Conservation (phyloP, 2,329 filamentous ascomycete species). For the Trichoderma sp. region DNA sequence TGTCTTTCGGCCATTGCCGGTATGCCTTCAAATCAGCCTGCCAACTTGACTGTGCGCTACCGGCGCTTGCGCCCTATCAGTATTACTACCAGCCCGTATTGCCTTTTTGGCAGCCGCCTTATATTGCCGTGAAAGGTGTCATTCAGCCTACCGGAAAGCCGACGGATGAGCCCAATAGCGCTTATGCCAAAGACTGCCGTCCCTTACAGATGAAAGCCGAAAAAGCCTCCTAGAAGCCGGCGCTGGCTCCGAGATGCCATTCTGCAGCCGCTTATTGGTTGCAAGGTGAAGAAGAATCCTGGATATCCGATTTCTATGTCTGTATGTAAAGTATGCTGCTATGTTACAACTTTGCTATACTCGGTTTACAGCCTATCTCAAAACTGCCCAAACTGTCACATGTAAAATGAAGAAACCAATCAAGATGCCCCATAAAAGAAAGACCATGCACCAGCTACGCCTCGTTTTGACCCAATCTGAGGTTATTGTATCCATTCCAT, state of each 20-base stretch:
- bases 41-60: not conserved
- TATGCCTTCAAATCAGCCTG: not conserved
- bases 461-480: not conserved
- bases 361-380: not conserved
- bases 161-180: not conserved
- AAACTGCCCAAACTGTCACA: not conserved
- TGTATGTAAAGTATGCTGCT: not conserved
- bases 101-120: not conserved
- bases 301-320: not conserved
- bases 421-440: not conserved
- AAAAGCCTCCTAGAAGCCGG: not conserved
- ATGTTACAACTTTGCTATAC: not conserved
- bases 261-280: not conserved
- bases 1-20: not conserved
- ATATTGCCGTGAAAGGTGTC: not conserved
- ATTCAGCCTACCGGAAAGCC: constrained; percentile 5
- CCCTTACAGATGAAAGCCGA: constrained; percentile 2
- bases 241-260: not conserved
- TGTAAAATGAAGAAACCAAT: not conserved
- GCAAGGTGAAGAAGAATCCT: not conserved
- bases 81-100: not conserved
- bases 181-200: not conserved
- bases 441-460: not conserved
- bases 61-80: not conserved
- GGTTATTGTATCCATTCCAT: not conserved